phyloP scores from a whole-genome alignment of 2,329 filamentous ascomycete species.

The Hawksworthiomyces lignivorus region DNA sequence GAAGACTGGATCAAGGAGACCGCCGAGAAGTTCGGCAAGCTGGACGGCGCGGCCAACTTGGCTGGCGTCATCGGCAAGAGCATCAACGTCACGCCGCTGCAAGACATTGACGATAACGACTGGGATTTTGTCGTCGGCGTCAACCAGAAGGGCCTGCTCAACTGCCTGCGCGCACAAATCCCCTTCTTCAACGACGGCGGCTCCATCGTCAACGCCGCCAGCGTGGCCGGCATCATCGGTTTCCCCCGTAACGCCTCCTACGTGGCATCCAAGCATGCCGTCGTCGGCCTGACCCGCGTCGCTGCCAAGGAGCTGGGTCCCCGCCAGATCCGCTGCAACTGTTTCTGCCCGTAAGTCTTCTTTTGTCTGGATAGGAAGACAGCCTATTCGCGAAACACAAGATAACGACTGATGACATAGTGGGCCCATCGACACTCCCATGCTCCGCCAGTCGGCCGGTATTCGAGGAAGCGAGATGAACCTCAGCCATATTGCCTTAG shows the following conservation, averaged over 20 bases:
- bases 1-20: conserved; percentile 5
- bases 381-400: too few species aligned
- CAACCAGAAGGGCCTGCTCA: conserved; percentile 42
- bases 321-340: conserved; percentile 12
- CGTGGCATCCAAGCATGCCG: conserved; percentile 21
- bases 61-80: conserved; percentile 41
- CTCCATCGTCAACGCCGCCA: conserved; percentile 40
- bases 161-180: conserved; percentile 31
- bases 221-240: conserved; percentile 33
- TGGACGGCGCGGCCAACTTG: conserved; percentile 48
- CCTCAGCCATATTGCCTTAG: conserved; percentile 6
- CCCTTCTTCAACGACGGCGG: conserved; percentile 20
- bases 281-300: conserved; percentile 20
- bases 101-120: conserved; percentile 27
- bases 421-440: conserved; percentile 8
- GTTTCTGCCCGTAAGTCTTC: conserved; percentile 1
- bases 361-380: neutral
- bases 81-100: conserved; percentile 31
- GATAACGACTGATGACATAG: neutral
- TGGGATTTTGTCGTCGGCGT: conserved; percentile 22
- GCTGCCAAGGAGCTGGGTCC: conserved; percentile 21
- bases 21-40: conserved; percentile 27
- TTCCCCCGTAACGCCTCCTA: conserved; percentile 25
- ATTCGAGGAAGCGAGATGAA: conserved; percentile 13
- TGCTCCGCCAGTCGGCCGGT: conserved; percentile 2